Evolutionary conservation across 768 basidiomycete species (phyloP), one percentile per base, ranked within the genome.

Genomic region (Terana coerulea): DNA sequence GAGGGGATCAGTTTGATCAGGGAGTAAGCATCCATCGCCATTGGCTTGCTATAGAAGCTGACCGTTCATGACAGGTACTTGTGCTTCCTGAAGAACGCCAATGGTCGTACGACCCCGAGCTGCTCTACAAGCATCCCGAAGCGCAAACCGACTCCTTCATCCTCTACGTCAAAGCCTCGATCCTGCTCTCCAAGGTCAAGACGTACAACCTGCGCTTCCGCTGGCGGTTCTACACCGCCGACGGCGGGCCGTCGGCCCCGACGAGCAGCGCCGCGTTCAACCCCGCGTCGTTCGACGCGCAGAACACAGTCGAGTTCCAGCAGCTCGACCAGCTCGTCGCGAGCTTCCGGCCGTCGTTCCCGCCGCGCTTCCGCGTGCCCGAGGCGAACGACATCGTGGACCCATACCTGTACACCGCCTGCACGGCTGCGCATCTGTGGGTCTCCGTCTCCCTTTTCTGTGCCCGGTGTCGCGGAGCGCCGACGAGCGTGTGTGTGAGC

Each of bases 91-190:
- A 56, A 28, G 74, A 80, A 34, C 75, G 86, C 9, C 85, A 88
- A 64, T 82, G 83, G 78, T 79, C 83, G 1, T 80, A 83, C 48
- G 74, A 72, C 3, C 72, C 69, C 50, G 76, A 85, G 56, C 64
- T 87, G n/a, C 73, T 87, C 14, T 71, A 81, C 5, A 61, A 69
- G 5, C 83, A 88, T 62, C 81, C 81, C 19, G 77, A 77, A 30
- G 69, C 75, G n/a, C 78, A 82, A 55, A 80, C 80, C 0, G 87
- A 88, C 63, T 79, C 86, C 1, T 87, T 87, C 59, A 78, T 78
- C 14, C 59, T 88, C 19, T 86, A 84, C 56, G 72, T 86, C 61
- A 88, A 89, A 62, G 76, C 79, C 12, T 72, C 76, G 7, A 80
- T 87, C 49, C 59, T 89, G 42, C 71, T 88, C 17, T 86, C 72